These are phyloP conservation scores for Murraya paniculata DNA, from an alignment of 345 rosid species.

Conservation along the genomic window DNA sequence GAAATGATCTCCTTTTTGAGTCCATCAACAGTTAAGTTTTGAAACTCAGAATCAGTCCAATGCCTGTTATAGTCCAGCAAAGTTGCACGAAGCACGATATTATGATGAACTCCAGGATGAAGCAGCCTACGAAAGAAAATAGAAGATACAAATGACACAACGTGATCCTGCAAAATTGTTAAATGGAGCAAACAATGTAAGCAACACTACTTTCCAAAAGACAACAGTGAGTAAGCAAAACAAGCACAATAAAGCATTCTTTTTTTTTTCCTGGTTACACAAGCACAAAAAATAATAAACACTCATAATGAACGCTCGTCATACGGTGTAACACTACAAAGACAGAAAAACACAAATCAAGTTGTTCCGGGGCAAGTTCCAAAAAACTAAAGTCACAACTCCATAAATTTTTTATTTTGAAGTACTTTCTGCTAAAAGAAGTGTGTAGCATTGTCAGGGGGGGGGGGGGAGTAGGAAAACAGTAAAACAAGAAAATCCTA, in stretches of 20 bases:
- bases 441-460: background rate
- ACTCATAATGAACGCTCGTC: background rate
- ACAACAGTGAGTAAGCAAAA: background rate
- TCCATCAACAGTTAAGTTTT: conserved; percentile 70
- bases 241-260: background rate
- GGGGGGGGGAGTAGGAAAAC: background rate
- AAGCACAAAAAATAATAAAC: background rate
- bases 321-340: background rate
- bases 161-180: conserved; percentile 59
- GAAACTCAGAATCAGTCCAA: conserved; percentile 82
- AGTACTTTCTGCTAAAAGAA: background rate
- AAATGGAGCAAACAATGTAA: conserved; percentile 4
- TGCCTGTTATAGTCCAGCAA: conserved; percentile 73
- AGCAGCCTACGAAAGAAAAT: conserved; percentile 77
- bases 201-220: conserved; percentile 8
- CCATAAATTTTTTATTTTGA: background rate
- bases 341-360: background rate
- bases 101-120: conserved; percentile 74
- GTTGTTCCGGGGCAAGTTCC: background rate
- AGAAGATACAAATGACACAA: conserved; percentile 73
- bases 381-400: background rate
- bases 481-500: background rate
- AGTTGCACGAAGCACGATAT: conserved; percentile 54
- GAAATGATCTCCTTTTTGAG: conserved; percentile 74
- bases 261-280: too few species aligned